These are phyloP conservation scores for Cyberlindnera euphorbiiphila DNA, from an alignment of 805 yeast species.

Conservation along the genomic window DNA sequence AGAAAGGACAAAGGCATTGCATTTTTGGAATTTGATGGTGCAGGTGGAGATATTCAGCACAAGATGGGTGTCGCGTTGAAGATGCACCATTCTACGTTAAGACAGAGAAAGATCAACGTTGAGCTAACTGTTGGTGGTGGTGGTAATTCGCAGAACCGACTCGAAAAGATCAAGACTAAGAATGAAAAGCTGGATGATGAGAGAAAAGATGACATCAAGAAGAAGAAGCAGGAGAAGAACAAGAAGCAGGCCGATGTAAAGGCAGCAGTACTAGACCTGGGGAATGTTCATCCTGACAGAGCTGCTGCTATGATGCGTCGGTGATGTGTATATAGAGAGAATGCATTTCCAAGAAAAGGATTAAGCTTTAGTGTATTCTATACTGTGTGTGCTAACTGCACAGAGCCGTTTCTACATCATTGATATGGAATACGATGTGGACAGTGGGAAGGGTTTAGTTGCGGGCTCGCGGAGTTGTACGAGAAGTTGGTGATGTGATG, in stretches of 20 bases:
- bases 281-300: slow-evolving; percentile 61
- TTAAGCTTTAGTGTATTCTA: too few species aligned
- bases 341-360: too few species aligned
- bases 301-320: slow-evolving; percentile 31
- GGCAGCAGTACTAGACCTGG: slow-evolving; percentile 12
- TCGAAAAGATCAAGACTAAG: slow-evolving; percentile 71
- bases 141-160: slow-evolving; percentile 71
- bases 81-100: slow-evolving; percentile 72
- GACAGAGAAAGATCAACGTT: slow-evolving; percentile 81
- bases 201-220: slow-evolving; percentile 52
- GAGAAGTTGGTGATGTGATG: too few species aligned
- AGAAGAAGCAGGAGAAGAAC: slow-evolving; percentile 39
- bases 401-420: too few species aligned
- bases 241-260: slow-evolving; percentile 12
- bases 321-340: background rate
- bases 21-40: slow-evolving; percentile 73
- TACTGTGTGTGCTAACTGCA: too few species aligned
- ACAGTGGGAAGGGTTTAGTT: too few species aligned
- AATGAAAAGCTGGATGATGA: slow-evolving; percentile 73
- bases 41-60: slow-evolving; percentile 56
- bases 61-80: slow-evolving; percentile 82
- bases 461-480: too few species aligned
- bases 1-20: slow-evolving; percentile 90
- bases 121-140: slow-evolving; percentile 99
- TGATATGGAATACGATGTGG: too few species aligned